These are phyloP conservation scores for Aspergillus egyptiacus DNA, from an alignment of 495 filamentous ascomycete species.

Conservation along the genomic window DNA sequence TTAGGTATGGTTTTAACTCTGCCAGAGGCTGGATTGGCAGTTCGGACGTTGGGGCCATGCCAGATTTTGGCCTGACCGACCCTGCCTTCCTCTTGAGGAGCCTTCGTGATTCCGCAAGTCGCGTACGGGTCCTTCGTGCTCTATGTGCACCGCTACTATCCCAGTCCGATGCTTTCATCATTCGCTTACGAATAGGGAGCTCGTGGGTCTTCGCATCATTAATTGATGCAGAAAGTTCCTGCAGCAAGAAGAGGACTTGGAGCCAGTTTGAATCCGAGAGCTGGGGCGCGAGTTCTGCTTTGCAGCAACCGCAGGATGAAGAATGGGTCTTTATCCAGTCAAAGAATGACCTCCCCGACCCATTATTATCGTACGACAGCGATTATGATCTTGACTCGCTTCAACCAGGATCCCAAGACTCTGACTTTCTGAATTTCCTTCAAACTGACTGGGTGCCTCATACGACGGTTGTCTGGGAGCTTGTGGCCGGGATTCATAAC, in stretches of 20 bases:
- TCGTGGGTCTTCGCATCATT: background rate
- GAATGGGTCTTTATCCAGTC: background rate
- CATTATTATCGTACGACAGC: background rate
- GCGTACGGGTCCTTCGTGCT: background rate
- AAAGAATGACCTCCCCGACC: background rate
- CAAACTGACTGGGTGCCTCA: background rate
- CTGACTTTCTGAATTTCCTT: background rate
- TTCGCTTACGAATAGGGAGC: background rate
- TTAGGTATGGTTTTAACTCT: constrained; percentile 1
- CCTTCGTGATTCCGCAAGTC: background rate
- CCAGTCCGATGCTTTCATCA: background rate
- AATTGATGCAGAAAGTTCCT: background rate
- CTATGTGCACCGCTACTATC: background rate
- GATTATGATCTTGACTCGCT: background rate
- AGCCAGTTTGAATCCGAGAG: background rate
- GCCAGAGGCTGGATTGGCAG: constrained; percentile 3
- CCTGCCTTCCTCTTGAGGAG: background rate
- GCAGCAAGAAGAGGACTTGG: background rate
- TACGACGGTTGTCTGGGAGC: background rate
- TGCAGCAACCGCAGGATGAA: background rate
- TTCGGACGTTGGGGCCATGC: no score
- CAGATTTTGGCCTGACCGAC: constrained; percentile 1
- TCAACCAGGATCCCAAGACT: background rate
- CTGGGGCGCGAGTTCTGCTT: no score
- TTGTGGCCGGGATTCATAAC: constrained; percentile 1